phyloP scores from a whole-genome alignment of 2,329 filamentous ascomycete genomes.

The Ophiosphaerella korrae region DNA sequence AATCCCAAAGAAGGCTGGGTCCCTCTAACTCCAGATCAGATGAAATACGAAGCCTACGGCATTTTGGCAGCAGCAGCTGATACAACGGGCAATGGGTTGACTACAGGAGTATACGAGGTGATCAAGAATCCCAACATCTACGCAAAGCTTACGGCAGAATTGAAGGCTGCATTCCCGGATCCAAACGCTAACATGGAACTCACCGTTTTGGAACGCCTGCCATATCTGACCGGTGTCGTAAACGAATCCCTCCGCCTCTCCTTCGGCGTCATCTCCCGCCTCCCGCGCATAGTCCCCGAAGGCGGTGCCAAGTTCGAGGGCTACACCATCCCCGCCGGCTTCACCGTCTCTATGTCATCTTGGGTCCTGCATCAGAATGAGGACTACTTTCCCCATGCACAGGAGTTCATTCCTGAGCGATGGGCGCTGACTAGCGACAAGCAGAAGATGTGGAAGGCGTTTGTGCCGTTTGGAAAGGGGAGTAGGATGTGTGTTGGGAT shows the following conservation, averaged over 20 bases:
- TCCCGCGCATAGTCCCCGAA: conserved; percentile 30
- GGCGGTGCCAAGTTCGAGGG: conserved; percentile 29
- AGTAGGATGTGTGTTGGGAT: conserved; percentile 6
- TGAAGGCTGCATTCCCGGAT: conserved; percentile 46
- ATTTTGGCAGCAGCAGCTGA: conserved; percentile 56
- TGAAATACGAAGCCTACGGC: conserved; percentile 46
- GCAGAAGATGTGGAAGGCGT: background rate
- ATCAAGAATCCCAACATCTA: conserved; percentile 42
- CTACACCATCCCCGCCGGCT: conserved; percentile 19
- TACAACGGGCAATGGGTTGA: conserved; percentile 51
- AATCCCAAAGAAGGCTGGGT: conserved; percentile 16
- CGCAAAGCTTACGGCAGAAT: conserved; percentile 46
- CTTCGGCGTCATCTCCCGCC: conserved; percentile 37
- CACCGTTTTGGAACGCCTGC: conserved; percentile 45
- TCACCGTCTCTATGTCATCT: conserved; percentile 1
- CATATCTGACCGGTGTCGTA: conserved; percentile 43
- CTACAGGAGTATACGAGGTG: conserved; percentile 50
- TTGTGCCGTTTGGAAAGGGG: conserved; percentile 3
- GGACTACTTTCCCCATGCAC: conserved; percentile 4
- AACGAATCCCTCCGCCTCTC: conserved; percentile 49
- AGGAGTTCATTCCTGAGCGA: conserved; percentile 19
- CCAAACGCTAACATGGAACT: conserved; percentile 34
- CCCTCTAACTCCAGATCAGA: conserved; percentile 25
- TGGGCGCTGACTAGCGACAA: conserved; percentile 21
- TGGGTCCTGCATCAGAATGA: conserved; percentile 3